phyloP scores from a whole-genome alignment of 2,329 filamentous ascomycete genomes.

The Chalaropsis thielavioides region DNA sequence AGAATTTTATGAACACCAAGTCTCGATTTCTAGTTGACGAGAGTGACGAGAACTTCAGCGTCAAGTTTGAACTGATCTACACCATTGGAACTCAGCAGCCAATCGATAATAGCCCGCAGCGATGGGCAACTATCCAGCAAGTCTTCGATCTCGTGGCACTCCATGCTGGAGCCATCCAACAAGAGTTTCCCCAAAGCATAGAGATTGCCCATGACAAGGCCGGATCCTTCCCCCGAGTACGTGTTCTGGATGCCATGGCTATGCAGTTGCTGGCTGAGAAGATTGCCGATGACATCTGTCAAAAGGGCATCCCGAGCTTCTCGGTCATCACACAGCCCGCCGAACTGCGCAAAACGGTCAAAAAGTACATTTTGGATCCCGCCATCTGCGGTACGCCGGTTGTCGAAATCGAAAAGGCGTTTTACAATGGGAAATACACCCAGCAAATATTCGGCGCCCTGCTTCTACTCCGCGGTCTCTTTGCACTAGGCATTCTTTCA shows the following conservation, averaged over 20 bases:
- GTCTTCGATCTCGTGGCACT: constrained; percentile 33
- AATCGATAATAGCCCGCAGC: constrained; percentile 37
- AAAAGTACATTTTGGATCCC: constrained; percentile 31
- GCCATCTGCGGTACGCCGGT: constrained; percentile 22
- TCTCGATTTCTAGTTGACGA: constrained; percentile 49
- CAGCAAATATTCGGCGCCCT: constrained; percentile 25
- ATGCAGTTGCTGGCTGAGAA: not conserved
- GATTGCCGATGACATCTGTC: constrained; percentile 31
- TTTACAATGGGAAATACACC: constrained; percentile 25
- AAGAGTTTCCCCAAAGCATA: constrained; percentile 26
- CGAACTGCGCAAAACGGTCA: constrained; percentile 24
- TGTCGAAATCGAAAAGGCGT: constrained; percentile 25
- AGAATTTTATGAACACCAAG: constrained; percentile 31
- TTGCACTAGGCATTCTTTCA: constrained; percentile 39
- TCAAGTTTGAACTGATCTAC: constrained; percentile 48
- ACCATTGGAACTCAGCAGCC: constrained; percentile 40
- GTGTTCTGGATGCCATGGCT: constrained; percentile 31
- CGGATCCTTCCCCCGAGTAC: constrained; percentile 34
- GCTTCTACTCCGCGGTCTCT: constrained; percentile 39
- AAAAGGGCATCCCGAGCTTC: constrained; percentile 29
- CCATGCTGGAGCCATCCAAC: constrained; percentile 23
- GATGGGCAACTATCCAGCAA: constrained; percentile 43
- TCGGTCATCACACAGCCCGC: constrained; percentile 28
- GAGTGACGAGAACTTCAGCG: constrained; percentile 48
- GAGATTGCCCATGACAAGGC: constrained; percentile 26